Evolutionary conservation across 1,284 basidiomycete genomes (phyloP), one percentile per base, ranked within the genome.

Genomic region (Rhodotorula glutinis): DNA sequence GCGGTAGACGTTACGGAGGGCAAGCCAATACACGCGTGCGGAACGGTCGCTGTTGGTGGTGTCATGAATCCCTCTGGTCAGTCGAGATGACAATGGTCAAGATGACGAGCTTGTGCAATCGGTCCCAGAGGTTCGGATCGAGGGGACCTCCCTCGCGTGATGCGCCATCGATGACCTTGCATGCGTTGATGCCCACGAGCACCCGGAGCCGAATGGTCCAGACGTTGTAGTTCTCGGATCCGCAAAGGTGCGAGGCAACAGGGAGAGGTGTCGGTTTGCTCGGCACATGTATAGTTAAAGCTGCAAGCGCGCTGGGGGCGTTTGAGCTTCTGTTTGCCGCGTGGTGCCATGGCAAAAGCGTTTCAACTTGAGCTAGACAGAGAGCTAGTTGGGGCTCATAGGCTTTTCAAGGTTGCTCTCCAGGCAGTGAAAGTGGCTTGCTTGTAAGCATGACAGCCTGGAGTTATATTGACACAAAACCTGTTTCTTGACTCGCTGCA

Each of bases 241-340:
- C 44, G 33, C 47, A n/a, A 38, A 59, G 57, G 30, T 57, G 57
- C 23, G 57, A 57, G 57, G 30, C 27, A 25, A 49, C 25, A 17
- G 49, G 19, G 19, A 53, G 38, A 17, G 38, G 25, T n/a, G n/a
- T n/a, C n/a, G n/a, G n/a, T n/a, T n/a, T n/a, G n/a, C n/a, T n/a
- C n/a, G n/a, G n/a, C n/a, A n/a, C n/a, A n/a, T n/a, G n/a, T n/a
- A n/a, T n/a, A n/a, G n/a, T n/a, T n/a, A n/a, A n/a, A n/a, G n/a
- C n/a, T n/a, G n/a, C n/a, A n/a, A n/a, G n/a, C n/a, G n/a, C n/a
- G n/a, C n/a, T n/a, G n/a, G n/a, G n/a, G n/a, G n/a, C n/a, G n/a
- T n/a, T n/a, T n/a, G n/a, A n/a, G n/a, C n/a, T n/a, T n/a, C n/a
- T n/a, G n/a, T n/a, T n/a, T n/a, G n/a, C n/a, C n/a, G n/a, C n/a